These are phyloP conservation scores for Pseudogymnoascus sp. DNA, from an alignment of 2,329 filamentous ascomycete species.

Conservation along the genomic window DNA sequence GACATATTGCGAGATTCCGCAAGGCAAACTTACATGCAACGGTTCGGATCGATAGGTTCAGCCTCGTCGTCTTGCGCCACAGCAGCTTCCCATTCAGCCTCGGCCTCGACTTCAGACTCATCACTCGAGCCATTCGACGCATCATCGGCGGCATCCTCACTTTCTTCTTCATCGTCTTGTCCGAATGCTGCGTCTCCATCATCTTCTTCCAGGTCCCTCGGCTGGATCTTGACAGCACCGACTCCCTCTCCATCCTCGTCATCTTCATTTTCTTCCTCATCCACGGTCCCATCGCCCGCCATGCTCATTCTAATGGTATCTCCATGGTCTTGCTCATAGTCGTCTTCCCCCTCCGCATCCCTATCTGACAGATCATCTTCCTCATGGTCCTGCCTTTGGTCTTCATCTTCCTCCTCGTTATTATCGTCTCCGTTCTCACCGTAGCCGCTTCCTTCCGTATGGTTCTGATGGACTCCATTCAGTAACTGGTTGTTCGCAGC, in stretches of 20 bases:
- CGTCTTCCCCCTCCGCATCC: conserved; percentile 31
- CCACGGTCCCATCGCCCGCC: conserved; percentile 37
- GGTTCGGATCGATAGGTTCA: conserved; percentile 42
- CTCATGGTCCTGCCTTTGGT: conserved; percentile 30
- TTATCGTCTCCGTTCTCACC: conserved; percentile 14
- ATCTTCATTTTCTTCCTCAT: conserved; percentile 34
- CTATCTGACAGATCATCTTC: conserved; percentile 23
- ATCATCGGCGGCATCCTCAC: conserved; percentile 21
- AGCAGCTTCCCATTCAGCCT: conserved; percentile 43
- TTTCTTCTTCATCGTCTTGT: conserved; percentile 24
- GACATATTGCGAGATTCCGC: conserved; percentile 13
- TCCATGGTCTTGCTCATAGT: conserved; percentile 21
- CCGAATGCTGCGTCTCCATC: conserved; percentile 29
- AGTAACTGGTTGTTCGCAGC: conserved; percentile 28
- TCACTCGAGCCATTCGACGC: conserved; percentile 31
- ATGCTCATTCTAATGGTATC: conserved; percentile 20
- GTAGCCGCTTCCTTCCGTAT: conserved; percentile 15
- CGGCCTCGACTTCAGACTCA: conserved; percentile 46
- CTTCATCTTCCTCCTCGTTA: conserved; percentile 26
- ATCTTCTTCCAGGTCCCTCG: conserved; percentile 27
- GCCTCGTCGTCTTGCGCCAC: conserved; percentile 48
- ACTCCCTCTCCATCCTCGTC: conserved; percentile 29
- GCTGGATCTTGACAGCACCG: conserved; percentile 28
- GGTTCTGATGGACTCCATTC: conserved; percentile 24
- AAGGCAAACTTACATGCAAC: conserved; percentile 51